phyloP scores from a whole-genome alignment of 371 early-diverging fungal species.

The Hamiltosporidium magnivora region DNA sequence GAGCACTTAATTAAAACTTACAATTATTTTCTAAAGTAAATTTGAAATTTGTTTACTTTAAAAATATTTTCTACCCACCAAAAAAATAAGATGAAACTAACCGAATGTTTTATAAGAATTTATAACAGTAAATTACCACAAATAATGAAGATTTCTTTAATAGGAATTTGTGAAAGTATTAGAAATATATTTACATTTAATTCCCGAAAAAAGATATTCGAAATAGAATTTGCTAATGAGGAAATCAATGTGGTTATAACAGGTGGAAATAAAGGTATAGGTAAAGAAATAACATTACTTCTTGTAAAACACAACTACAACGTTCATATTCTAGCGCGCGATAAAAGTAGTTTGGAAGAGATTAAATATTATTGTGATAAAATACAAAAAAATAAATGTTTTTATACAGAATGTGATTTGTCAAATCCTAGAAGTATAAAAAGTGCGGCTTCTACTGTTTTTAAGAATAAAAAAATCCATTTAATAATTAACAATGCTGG shows the following conservation, averaged over 20 bases:
- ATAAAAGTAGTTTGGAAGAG: neutral
- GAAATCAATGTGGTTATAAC: neutral
- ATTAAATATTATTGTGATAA: neutral
- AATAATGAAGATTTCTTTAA: too few species aligned
- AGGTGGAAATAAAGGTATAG: constrained; percentile 1
- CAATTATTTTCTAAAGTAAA: too few species aligned
- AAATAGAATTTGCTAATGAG: too few species aligned
- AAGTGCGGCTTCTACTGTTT: neutral
- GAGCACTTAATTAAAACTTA: too few species aligned
- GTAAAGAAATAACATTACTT: neutral
- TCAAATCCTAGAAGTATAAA: neutral
- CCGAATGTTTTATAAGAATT: too few species aligned
- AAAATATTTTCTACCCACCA: too few species aligned
- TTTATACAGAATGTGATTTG: neutral
- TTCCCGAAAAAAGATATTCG: too few species aligned
- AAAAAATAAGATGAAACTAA: too few species aligned
- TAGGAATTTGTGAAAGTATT: too few species aligned
- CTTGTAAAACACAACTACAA: neutral
- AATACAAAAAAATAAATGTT: neutral
- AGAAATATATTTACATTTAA: too few species aligned
- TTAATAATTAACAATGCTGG: constrained; percentile 1
- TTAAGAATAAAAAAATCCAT: neutral
- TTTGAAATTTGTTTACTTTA: too few species aligned
- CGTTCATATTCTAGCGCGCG: neutral
- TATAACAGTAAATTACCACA: too few species aligned